Percentiles rank a stretch among this genome's conserved stretches.
Conservation (phyloP, 306 rosid genomes). For the Spatholobus suberectus region DNA sequence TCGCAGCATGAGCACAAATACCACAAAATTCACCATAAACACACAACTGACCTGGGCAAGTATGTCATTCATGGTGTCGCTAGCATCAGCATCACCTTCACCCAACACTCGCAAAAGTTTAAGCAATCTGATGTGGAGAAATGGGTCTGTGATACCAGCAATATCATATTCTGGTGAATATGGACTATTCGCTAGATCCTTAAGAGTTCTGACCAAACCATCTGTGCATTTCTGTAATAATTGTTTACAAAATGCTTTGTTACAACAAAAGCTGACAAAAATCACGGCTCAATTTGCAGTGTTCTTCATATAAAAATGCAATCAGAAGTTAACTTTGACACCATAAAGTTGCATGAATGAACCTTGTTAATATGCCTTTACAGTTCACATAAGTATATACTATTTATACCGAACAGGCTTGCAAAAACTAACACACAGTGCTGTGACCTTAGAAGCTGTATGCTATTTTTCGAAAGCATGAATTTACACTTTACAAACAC, state of each 20-base stretch:
- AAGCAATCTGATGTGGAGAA: slow-evolving; percentile 94
- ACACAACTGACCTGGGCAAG: slow-evolving; percentile 90
- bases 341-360: slow-evolving; percentile 14
- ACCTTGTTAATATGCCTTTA: slow-evolving; percentile 35
- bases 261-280: slow-evolving; percentile 32
- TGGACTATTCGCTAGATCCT: slow-evolving; percentile 89
- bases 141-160: slow-evolving; percentile 98
- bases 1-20: slow-evolving; percentile 6
- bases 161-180: slow-evolving; percentile 96
- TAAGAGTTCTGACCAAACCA: slow-evolving; percentile 83
- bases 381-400: background rate
- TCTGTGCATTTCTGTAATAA: slow-evolving; percentile 86
- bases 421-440: slow-evolving; percentile 27
- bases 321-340: slow-evolving; percentile 3
- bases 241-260: slow-evolving; percentile 39
- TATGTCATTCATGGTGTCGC: slow-evolving; percentile 96
- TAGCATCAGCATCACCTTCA: slow-evolving; percentile 91
- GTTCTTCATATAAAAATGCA: slow-evolving; percentile 29
- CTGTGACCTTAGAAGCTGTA: background rate
- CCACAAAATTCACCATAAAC: background rate
- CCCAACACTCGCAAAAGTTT: slow-evolving; percentile 89
- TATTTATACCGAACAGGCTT: slow-evolving; percentile 33
- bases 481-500: slow-evolving; percentile 15
- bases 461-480: slow-evolving; percentile 11
- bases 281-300: slow-evolving; percentile 21